Evolutionary conservation across 306 rosid species (phyloP).

Genomic region (Glycine latifolia): DNA sequence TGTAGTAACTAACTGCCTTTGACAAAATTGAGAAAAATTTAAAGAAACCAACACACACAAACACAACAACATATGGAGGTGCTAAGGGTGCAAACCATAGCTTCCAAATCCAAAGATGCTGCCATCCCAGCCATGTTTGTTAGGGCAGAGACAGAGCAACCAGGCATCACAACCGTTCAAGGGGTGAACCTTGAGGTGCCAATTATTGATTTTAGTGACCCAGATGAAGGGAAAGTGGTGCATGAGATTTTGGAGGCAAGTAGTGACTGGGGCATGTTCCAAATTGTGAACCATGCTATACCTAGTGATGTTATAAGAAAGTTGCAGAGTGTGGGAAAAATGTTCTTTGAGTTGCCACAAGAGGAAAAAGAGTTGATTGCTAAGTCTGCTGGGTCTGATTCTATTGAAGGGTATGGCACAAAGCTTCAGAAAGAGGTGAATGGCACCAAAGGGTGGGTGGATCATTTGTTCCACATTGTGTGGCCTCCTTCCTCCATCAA

Average conservation of each 20-base stretch:
- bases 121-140: slow-evolving; percentile 59
- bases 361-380: slow-evolving; percentile 71
- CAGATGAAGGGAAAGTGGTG: slow-evolving; percentile 46
- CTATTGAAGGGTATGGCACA: slow-evolving; percentile 73
- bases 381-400: slow-evolving; percentile 44
- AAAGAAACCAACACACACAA: background rate
- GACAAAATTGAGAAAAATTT: too few relatives aligned
- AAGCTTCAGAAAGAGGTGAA: slow-evolving; percentile 64
- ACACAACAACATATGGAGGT: slow-evolving; percentile 42
- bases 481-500: slow-evolving; percentile 75
- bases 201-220: slow-evolving; percentile 55
- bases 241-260: slow-evolving; percentile 53
- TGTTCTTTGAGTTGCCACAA: slow-evolving; percentile 64
- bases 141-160: slow-evolving; percentile 66
- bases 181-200: slow-evolving; percentile 66
- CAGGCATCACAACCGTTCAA: slow-evolving; percentile 69
- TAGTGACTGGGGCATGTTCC: slow-evolving; percentile 77
- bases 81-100: slow-evolving; percentile 66
- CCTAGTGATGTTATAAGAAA: slow-evolving; percentile 58
- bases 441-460: slow-evolving; percentile 82
- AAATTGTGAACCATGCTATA: slow-evolving; percentile 74
- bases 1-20: too few relatives aligned
- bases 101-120: slow-evolving; percentile 43
- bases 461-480: slow-evolving; percentile 70
- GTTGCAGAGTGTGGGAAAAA: slow-evolving; percentile 66